Conservation (phyloP, 768 basidiomycete genomes). For the Zangia roseola region DNA sequence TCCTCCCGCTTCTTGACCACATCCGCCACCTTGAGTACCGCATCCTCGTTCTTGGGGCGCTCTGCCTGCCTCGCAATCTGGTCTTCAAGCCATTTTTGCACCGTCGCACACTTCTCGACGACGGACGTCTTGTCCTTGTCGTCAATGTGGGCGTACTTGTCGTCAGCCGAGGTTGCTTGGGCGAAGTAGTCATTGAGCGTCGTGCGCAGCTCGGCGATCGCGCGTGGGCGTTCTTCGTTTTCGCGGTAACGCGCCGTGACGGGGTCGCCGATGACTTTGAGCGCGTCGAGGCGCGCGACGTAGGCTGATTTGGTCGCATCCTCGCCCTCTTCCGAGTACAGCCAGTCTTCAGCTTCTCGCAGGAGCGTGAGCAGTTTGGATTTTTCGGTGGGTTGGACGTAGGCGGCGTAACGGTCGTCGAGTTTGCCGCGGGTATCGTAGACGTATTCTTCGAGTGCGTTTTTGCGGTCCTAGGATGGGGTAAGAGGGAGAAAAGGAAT, state of each 20-base stretch:
- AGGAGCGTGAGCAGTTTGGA: conserved; percentile 67
- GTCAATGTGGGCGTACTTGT: conserved; percentile 86
- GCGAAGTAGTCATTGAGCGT: conserved; percentile 82
- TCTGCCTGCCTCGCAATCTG: conserved; percentile 84
- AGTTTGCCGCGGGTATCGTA: conserved; percentile 94
- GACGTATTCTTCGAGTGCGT: conserved; percentile 97
- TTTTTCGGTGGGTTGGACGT: conserved; percentile 76
- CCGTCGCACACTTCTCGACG: conserved; percentile 86
- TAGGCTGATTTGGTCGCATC: conserved; percentile 97
- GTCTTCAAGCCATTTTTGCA: conserved; percentile 97
- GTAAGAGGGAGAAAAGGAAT: conserved; percentile 1
- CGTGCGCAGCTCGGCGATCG: conserved; percentile 78
- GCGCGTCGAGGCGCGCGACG: conserved; percentile 73
- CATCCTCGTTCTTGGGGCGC: conserved; percentile 84
- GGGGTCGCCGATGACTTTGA: conserved; percentile 86
- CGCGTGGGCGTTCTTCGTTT: conserved; percentile 72
- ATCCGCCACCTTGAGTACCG: conserved; percentile 77
- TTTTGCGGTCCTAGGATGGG: conserved; percentile 80
- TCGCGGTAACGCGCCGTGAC: conserved; percentile 83
- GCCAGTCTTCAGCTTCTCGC: conserved; percentile 88
- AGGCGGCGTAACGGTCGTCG: conserved; percentile 81
- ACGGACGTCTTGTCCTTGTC: conserved; percentile 83
- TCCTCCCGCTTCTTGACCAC: conserved; percentile 92
- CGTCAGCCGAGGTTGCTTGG: conserved; percentile 81
- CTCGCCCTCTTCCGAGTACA: conserved; percentile 95